Base-by-base conservation (phyloP, 306 rosid species). In the Vigna unguiculata region DNA sequence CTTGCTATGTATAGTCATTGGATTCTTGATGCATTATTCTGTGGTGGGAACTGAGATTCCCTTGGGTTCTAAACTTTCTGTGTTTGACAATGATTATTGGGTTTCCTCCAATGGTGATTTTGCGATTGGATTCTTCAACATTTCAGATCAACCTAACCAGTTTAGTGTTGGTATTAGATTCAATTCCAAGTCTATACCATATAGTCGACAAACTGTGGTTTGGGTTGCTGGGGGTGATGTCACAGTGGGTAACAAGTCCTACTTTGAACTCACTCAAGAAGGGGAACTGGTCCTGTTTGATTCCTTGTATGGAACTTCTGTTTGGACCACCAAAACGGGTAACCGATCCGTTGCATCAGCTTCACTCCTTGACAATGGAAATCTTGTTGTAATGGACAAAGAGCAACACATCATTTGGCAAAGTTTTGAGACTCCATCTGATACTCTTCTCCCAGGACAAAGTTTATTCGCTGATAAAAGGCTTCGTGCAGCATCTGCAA, bases 361-460 rank as follows among this genome's bases (percentile, higher is more conserved):
- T 71, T 66, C 81, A 54, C 88, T 91, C 71, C 57, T 9, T 47
- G 89, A 86, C 64, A 79, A 68, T 75, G 96, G 96, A 41, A 91
- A 91, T 79, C 88, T 91, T 79, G 88, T 87, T 62, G 74, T 91
- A 7, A 67, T 86, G 63, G 91, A 83, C 71, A 70, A 41, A 58
- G 79, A 77, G 79, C 58, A 81, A 41, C 69, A 75, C 49, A 74
- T 75, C 40, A 71, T 85, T 21, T 91, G 93, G 96, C 87, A 89
- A 57, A 91, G 92, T 83, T 91, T 89, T 36, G 70, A 75, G 58
- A 63, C 51, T 69, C 93, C 93, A 22, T 83, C 87, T 24, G 90
- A 91, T 82, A 84, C 88, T 2, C 92, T 91, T 68, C 86, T 91
- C 72, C 93, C 96, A 4, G 93, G 90, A 66, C 96, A 91, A 77